phyloP scores from a whole-genome alignment of 176 grass and related monocot genomes.

The Paspalum vaginatum region DNA sequence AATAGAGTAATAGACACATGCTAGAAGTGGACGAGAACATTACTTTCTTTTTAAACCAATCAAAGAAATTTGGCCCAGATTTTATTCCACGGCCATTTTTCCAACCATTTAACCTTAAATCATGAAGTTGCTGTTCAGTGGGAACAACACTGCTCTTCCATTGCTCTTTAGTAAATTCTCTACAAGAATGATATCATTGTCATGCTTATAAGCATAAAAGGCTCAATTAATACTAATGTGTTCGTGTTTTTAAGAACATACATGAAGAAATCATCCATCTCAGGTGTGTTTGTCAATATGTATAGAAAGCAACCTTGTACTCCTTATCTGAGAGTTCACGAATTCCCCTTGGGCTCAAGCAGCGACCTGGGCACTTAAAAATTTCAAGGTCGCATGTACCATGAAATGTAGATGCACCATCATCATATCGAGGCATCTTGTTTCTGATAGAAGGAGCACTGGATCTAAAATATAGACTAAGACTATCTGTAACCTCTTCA shows the following conservation, averaged over 20 bases:
- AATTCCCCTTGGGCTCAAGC: no score
- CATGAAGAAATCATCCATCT: background rate
- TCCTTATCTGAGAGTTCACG: no score
- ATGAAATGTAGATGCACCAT: no score
- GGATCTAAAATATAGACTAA: no score
- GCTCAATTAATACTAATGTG: no score
- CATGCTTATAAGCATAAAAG: background rate
- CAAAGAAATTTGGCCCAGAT: background rate
- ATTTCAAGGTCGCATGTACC: no score
- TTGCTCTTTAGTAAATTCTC: background rate
- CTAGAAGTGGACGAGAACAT: background rate
- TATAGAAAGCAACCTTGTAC: background rate
- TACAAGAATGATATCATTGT: background rate
- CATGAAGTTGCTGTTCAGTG: background rate
- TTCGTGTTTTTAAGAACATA: background rate
- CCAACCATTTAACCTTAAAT: conserved; percentile 1
- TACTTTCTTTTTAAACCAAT: background rate
- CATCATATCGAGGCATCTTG: no score
- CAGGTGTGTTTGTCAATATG: background rate
- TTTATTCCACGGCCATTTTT: background rate
- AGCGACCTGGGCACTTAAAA: no score
- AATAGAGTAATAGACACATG: no score
- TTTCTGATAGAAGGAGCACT: no score
- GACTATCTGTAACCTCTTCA: background rate
- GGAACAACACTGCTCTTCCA: background rate